These are phyloP conservation scores for Didymella segeticola DNA, from an alignment of 2,329 filamentous ascomycete genomes.

Conservation along the genomic window DNA sequence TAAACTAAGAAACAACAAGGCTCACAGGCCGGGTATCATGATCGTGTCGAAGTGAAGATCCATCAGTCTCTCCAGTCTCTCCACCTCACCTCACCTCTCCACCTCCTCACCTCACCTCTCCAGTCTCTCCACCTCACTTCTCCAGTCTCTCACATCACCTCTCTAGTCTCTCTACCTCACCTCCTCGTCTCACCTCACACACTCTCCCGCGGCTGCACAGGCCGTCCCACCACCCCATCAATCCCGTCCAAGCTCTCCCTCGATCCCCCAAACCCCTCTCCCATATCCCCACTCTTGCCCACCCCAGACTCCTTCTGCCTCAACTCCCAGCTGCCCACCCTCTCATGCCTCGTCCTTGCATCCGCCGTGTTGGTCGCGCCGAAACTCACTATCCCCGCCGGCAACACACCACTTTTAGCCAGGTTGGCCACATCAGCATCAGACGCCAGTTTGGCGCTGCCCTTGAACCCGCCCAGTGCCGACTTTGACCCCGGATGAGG, in stretches of 20 bases:
- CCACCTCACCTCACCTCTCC: neutral
- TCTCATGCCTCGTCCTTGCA: slow-evolving; percentile 51
- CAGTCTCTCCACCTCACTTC: neutral
- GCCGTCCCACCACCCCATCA: slow-evolving; percentile 49
- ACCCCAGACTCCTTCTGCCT: slow-evolving; percentile 43
- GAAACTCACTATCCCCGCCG: slow-evolving; percentile 38
- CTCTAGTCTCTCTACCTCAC: neutral
- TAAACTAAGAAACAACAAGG: slow-evolving; percentile 6
- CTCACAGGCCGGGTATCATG: slow-evolving; percentile 36
- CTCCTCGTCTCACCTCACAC: slow-evolving; percentile 46
- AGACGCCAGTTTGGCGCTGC: slow-evolving; percentile 59
- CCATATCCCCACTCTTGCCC: slow-evolving; percentile 19
- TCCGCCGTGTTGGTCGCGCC: slow-evolving; percentile 3
- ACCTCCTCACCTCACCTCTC: no score
- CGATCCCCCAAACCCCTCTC: slow-evolving; percentile 31
- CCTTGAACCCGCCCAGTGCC: slow-evolving; percentile 62
- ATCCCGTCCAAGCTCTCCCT: slow-evolving; percentile 56
- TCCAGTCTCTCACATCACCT: slow-evolving; percentile 39
- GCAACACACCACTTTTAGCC: slow-evolving; percentile 50
- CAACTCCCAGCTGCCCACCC: slow-evolving; percentile 66
- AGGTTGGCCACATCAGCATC: slow-evolving; percentile 59
- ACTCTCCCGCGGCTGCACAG: slow-evolving; percentile 57
- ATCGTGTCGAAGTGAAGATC: slow-evolving; percentile 30
- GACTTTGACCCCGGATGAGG: slow-evolving; percentile 12
- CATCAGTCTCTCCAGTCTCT: neutral